Conservation (phyloP, 208 protist species). For the Trypanosomatidae sp. region DNA sequence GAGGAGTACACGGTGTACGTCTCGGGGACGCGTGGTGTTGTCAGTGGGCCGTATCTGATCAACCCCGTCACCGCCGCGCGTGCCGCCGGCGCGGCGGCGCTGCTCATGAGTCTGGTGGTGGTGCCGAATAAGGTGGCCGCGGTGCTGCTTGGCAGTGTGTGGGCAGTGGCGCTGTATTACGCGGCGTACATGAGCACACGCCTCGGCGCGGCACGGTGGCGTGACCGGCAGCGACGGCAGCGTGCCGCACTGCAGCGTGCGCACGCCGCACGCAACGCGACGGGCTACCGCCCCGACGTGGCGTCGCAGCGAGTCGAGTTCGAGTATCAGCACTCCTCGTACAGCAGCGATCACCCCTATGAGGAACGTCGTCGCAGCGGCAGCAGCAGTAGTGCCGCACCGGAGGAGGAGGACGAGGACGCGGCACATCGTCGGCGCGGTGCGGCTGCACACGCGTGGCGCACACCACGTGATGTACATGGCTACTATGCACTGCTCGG, state of each 20-base stretch:
- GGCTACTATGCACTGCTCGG: constrained; percentile 65
- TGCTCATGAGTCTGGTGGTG: constrained; percentile 15
- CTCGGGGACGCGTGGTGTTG: constrained; percentile 34
- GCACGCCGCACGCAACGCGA: constrained; percentile 15
- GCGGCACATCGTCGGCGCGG: not conserved
- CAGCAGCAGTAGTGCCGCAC: not conserved
- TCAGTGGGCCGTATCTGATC: constrained; percentile 64
- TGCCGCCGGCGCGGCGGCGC: constrained; percentile 7
- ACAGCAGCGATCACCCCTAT: constrained; percentile 72
- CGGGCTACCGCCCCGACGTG: constrained; percentile 33
- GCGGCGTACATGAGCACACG: constrained; percentile 32
- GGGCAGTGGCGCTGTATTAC: constrained; percentile 43
- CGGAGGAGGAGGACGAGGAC: not conserved
- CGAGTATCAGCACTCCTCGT: constrained; percentile 65
- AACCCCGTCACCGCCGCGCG: constrained; percentile 59
- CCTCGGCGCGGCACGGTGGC: constrained; percentile 15
- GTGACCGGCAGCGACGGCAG: constrained; percentile 29
- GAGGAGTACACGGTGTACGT: constrained; percentile 76
- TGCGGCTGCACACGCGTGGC: not conserved
- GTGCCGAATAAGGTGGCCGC: constrained; percentile 48
- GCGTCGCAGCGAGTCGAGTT: constrained; percentile 39
- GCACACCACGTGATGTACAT: not conserved
- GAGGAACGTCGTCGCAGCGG: constrained; percentile 9
- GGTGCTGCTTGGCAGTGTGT: constrained; percentile 24
- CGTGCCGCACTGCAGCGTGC: constrained; percentile 20